Evolutionary conservation across 257 asterid genomes (phyloP).

Genomic region (Solanum phureja): DNA sequence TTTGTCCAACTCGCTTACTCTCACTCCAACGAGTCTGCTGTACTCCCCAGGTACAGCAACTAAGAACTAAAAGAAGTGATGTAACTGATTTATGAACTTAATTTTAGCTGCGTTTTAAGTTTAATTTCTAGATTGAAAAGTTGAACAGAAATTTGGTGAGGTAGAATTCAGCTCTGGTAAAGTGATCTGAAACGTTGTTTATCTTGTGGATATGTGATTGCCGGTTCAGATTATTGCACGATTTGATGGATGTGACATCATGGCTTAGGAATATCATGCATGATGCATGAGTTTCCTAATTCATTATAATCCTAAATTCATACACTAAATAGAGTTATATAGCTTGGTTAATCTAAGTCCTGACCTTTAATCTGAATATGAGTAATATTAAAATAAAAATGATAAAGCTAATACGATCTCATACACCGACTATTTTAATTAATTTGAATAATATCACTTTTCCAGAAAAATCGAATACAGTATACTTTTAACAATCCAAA

Average conservation of each 20-base stretch:
- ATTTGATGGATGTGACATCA: background rate
- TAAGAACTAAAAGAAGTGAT: background rate
- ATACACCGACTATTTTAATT: background rate
- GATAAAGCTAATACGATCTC: background rate
- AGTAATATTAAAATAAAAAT: background rate
- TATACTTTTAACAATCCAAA: background rate
- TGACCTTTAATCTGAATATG: background rate
- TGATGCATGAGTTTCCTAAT: background rate
- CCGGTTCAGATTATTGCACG: background rate
- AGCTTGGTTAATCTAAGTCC: background rate
- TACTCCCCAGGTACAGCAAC: conserved; percentile 60
- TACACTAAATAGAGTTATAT: background rate
- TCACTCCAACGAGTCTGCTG: conserved; percentile 56
- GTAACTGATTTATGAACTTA: background rate
- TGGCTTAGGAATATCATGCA: background rate
- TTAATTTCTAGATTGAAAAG: background rate
- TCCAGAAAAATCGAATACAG: background rate
- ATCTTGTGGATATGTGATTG: background rate
- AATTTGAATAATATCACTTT: background rate
- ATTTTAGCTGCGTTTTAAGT: background rate
- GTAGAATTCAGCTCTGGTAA: background rate
- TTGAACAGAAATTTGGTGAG: background rate
- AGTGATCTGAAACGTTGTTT: background rate
- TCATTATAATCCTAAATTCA: background rate
- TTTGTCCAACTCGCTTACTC: conserved; percentile 72